phyloP scores from a whole-genome alignment of 352 stramenopile genomes.

The Pythium scleroteichum region DNA sequence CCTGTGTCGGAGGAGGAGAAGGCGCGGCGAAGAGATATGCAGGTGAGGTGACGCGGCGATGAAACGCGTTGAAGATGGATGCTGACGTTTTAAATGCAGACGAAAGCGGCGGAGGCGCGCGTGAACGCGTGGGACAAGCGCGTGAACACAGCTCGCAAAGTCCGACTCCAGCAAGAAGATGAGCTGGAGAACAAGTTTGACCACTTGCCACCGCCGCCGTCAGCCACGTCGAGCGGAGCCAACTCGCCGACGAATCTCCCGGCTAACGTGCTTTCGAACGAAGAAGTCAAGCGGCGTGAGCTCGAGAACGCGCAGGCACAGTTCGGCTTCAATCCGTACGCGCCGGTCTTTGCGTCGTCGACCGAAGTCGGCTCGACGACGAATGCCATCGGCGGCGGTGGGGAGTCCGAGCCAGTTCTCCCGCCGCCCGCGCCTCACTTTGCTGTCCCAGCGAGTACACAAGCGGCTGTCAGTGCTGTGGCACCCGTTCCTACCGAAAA shows the following conservation, averaged over 20 bases:
- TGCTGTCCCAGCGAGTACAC: slow-evolving; percentile 10
- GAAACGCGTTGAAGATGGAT: background rate
- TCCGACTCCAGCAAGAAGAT: slow-evolving; percentile 50
- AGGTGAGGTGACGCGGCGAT: slow-evolving; percentile 33
- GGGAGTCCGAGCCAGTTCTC: background rate
- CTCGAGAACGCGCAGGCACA: slow-evolving; percentile 52
- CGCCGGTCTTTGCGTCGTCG: slow-evolving; percentile 63
- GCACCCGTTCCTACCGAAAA: slow-evolving; percentile 12
- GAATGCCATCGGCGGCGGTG: slow-evolving; percentile 44
- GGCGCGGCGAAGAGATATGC: slow-evolving; percentile 51
- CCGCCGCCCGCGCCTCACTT: slow-evolving; percentile 5
- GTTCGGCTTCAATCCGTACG: slow-evolving; percentile 77
- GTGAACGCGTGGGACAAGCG: slow-evolving; percentile 73
- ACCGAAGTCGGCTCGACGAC: slow-evolving; percentile 54
- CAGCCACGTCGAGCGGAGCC: slow-evolving; percentile 10
- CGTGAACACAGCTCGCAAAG: slow-evolving; percentile 53
- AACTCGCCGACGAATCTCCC: slow-evolving; percentile 12
- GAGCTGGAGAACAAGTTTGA: slow-evolving; percentile 45
- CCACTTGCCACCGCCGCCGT: slow-evolving; percentile 21
- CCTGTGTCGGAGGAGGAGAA: slow-evolving; percentile 56
- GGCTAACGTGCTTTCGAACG: slow-evolving; percentile 46
- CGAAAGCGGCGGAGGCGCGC: slow-evolving; percentile 58
- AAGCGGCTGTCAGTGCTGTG: slow-evolving; percentile 12
- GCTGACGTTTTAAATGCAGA: slow-evolving; percentile 25
- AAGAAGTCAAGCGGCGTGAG: slow-evolving; percentile 67